Base-by-base conservation (phyloP, 1,139 yeast species). In the Oligophagozyma castellii region DNA sequence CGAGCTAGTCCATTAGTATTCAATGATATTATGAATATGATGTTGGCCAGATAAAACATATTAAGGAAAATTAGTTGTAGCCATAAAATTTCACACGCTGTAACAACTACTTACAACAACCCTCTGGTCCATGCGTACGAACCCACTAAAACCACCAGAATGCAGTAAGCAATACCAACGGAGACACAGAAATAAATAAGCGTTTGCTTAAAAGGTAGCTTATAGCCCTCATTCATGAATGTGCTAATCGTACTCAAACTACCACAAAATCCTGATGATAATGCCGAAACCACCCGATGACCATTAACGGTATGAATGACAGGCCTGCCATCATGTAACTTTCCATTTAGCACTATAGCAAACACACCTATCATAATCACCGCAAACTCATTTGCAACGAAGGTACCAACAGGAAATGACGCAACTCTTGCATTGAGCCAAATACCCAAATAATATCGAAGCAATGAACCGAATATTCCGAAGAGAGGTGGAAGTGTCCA, bases 161-260 rank as follows among this genome's bases (percentile, higher is more conserved):
- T 24, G 3, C 48, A 31, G 39, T 63, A 73, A 11, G 70, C 53
- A 0, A 53, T 31, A 4, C 49, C 35, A 3, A 72, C 32, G 3
- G 51, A 36, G 2, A 30, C 13, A 2, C 28, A 22, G 28, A 37
- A 48, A 29, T 50, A 52, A 2, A 38, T 10, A 5, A 41, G 12
- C 18, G 40, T 38, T 5, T 31, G n/a, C 4, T 16, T 12, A 8
- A 51, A 34, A 10, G 35, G 31, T 16, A 47, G 27, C 14, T 37
- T 58, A 39, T 60, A 60, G 24, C 80, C 50, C 48, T 84, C 95
- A 19, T 67, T 70, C 3, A 78, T 65, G 42, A 83, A 76, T 0
- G 94, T 76, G 32, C 84, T 73, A 21, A 80, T 69, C 0, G 95
- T 84, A 21, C 89, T 73, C 27, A 80, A 53, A 4, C 73, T 64